These are phyloP conservation scores for Botrytis galanthina DNA, from an alignment of 2,329 filamentous ascomycete genomes.

Conservation along the genomic window DNA sequence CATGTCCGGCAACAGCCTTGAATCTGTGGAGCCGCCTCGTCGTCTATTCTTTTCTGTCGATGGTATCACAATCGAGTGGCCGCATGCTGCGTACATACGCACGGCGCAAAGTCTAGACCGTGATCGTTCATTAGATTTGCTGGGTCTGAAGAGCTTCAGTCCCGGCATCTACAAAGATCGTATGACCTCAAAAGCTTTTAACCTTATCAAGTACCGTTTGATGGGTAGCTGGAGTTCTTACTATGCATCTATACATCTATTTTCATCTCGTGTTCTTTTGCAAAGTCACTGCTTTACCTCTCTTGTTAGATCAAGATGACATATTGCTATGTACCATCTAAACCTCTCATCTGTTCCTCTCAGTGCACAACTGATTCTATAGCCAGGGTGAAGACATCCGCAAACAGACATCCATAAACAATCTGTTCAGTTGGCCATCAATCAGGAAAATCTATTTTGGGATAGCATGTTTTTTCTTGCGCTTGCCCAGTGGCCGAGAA, in stretches of 20 bases:
- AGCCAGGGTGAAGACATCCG: background rate
- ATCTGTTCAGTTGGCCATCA: background rate
- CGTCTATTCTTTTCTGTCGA: background rate
- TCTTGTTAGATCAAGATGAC: background rate
- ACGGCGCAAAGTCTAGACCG: background rate
- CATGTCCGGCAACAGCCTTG: background rate
- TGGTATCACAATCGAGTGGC: background rate
- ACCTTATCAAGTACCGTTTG: background rate
- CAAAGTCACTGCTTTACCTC: background rate
- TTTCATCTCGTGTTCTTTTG: background rate
- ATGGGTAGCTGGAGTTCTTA: background rate
- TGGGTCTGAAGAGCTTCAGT: background rate
- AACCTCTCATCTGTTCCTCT: background rate
- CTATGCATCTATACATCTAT: background rate
- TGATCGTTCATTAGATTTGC: background rate
- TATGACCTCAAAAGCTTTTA: background rate
- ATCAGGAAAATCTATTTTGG: background rate
- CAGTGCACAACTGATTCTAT: background rate
- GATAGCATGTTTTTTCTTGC: too few relatives aligned
- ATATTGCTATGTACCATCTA: too few relatives aligned
- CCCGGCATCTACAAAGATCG: background rate
- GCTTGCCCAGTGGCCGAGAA: too few relatives aligned
- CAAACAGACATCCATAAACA: background rate
- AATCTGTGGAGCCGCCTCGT: slow-evolving; percentile 8
- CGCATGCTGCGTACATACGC: background rate